A percentile compares a stretch with the other conserved stretches of the same genome.
phyloP scores from a whole-genome alignment of 352 stramenopile genomes.

The Phytophthora pseudosyringae region DNA sequence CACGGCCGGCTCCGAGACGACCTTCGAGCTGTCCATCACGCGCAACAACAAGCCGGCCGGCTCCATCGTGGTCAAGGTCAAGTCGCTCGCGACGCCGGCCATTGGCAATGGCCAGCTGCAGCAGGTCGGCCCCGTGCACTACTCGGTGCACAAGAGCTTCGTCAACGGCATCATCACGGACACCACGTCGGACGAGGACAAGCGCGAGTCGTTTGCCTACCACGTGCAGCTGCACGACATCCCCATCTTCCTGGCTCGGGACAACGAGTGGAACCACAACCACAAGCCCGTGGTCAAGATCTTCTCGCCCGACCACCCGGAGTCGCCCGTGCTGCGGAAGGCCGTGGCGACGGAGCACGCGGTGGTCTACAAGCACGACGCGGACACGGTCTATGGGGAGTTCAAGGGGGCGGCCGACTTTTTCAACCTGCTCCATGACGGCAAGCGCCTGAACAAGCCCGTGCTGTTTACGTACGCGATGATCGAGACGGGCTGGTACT shows the following conservation, averaged over 20 bases:
- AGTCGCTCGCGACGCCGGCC: constrained; percentile 15
- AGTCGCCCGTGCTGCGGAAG: constrained; percentile 32
- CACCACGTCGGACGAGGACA: constrained; percentile 31
- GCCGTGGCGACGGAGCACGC: constrained; percentile 33
- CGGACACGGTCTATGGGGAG: constrained; percentile 19
- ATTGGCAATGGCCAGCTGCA: constrained; percentile 12
- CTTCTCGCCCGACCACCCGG: constrained; percentile 37
- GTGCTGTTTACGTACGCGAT: constrained; percentile 52
- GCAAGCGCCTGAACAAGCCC: constrained; percentile 30
- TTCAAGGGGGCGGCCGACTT: constrained; percentile 29
- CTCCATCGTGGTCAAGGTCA: constrained; percentile 35
- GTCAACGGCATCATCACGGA: constrained; percentile 33
- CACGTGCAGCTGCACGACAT: constrained; percentile 42
- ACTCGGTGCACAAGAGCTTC: constrained; percentile 39
- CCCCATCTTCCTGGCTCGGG: constrained; percentile 16
- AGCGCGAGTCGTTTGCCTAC: constrained; percentile 32
- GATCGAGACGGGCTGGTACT: constrained; percentile 41
- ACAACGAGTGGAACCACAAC: constrained; percentile 47
- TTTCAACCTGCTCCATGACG: constrained; percentile 37
- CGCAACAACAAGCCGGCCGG: constrained; percentile 25
- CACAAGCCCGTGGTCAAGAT: constrained; percentile 31
- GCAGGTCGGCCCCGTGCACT: constrained; percentile 41
- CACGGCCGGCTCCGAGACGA: constrained; percentile 31
- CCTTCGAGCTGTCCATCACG: constrained; percentile 38
- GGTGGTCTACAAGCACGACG: constrained; percentile 38